Percentiles rank a stretch among this genome's conserved stretches.
phyloP scores from a whole-genome alignment of 805 yeast species.

The Myxozyma mucilagina region DNA sequence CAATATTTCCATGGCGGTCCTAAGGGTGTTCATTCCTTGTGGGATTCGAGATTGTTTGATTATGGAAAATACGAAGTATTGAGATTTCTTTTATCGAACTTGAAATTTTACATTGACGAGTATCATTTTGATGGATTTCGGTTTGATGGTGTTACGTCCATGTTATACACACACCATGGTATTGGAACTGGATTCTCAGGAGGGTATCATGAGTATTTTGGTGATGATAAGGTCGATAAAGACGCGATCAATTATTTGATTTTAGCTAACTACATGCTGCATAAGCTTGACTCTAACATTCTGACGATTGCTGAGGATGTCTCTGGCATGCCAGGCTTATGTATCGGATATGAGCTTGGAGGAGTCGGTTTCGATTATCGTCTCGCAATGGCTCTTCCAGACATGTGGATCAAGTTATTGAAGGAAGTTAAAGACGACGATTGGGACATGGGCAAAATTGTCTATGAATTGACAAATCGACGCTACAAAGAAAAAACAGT shows the following conservation, averaged over 20 bases:
- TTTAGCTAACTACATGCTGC: conserved; percentile 82
- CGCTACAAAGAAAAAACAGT: conserved; percentile 86
- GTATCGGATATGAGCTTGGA: conserved; percentile 69
- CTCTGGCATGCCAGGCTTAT: conserved; percentile 94
- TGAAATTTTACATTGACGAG: conserved; percentile 79
- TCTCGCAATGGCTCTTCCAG: conserved; percentile 95
- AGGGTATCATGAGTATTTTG: conserved; percentile 86
- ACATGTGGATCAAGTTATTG: conserved; percentile 95
- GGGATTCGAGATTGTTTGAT: conserved; percentile 96
- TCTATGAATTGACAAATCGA: conserved; percentile 80
- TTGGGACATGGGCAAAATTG: conserved; percentile 85
- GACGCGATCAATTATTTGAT: conserved; percentile 86
- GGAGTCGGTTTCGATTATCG: conserved; percentile 95
- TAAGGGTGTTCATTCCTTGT: conserved; percentile 82
- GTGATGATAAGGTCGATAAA: conserved; percentile 68
- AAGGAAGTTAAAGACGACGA: conserved; percentile 83
- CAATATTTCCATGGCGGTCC: conserved; percentile 93
- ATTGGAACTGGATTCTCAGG: conserved; percentile 86
- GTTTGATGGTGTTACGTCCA: conserved; percentile 94
- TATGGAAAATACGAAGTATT: conserved; percentile 90
- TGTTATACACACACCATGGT: conserved; percentile 92
- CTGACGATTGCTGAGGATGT: conserved; percentile 94
- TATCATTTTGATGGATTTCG: conserved; percentile 92
- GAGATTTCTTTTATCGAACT: conserved; percentile 78
- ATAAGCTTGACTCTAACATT: conserved; percentile 54